phyloP scores from a whole-genome alignment of 495 filamentous ascomycete genomes.

The Mytilinidion resinicola region DNA sequence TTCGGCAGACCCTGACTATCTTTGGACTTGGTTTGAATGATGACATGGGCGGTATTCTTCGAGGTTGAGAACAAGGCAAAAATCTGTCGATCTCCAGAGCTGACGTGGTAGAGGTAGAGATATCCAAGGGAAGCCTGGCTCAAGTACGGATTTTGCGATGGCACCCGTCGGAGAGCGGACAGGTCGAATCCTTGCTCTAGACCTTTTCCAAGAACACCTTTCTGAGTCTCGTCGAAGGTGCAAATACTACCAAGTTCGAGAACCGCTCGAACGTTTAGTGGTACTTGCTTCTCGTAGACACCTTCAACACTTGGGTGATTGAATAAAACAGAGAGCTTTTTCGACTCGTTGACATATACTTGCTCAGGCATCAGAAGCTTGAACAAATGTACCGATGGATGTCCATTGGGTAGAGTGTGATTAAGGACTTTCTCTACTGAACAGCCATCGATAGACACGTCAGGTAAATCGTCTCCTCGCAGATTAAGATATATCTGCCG shows the following conservation, averaged over 20 bases:
- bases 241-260: constrained; percentile 88
- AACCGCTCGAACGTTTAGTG: constrained; percentile 74
- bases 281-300: constrained; percentile 90
- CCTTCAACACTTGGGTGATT: constrained; percentile 93
- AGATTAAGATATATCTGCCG: constrained; percentile 88
- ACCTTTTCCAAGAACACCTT: constrained; percentile 85
- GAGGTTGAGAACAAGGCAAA: constrained; percentile 88
- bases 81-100: constrained; percentile 81
- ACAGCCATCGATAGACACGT: constrained; percentile 82
- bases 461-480: constrained; percentile 76
- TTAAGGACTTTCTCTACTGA: constrained; percentile 77
- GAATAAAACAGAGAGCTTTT: constrained; percentile 75
- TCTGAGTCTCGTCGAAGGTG: constrained; percentile 86
- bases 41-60: constrained; percentile 71
- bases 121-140: constrained; percentile 63
- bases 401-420: constrained; percentile 89
- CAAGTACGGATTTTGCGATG: constrained; percentile 61
- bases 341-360: constrained; percentile 71
- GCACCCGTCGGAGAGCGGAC: constrained; percentile 59
- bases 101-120: constrained; percentile 86
- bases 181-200: constrained; percentile 92
- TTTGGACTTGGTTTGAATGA: constrained; percentile 72
- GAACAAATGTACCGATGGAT: constrained; percentile 89
- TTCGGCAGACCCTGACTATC: constrained; percentile 84
- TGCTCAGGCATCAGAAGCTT: constrained; percentile 87